Percentiles rank a stretch among this genome's conserved stretches.
phyloP scores from a whole-genome alignment of 2,329 filamentous ascomycete genomes.

The Trichoderma cornu-damae region DNA sequence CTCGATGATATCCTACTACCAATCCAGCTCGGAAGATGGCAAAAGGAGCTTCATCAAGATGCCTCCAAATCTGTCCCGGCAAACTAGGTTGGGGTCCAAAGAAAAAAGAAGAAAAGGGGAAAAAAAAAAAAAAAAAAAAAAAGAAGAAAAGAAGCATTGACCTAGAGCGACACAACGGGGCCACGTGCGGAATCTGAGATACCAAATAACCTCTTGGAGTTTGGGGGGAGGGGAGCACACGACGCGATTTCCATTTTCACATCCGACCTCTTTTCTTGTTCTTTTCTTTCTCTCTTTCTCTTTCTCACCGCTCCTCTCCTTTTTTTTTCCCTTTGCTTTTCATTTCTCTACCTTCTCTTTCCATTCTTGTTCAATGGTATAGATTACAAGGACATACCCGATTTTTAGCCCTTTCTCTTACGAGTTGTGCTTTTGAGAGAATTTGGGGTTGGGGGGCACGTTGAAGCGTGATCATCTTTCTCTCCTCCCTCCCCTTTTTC shows the following conservation, averaged over 20 bases:
- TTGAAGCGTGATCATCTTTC: not conserved
- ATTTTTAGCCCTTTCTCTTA: not conserved
- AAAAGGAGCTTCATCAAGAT: not conserved
- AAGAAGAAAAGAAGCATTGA: constrained; percentile 5
- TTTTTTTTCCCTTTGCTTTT: not conserved
- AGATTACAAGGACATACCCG: constrained; percentile 15
- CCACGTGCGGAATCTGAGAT: constrained; percentile 5
- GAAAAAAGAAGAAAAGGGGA: constrained; percentile 2
- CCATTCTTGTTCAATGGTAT: constrained; percentile 13
- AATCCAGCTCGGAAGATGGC: not conserved
- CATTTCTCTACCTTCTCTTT: not conserved
- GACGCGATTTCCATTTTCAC: constrained; percentile 4
- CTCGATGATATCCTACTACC: not conserved
- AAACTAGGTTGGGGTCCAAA: not conserved
- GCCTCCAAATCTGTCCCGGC: not conserved
- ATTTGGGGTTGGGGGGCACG: not conserved
- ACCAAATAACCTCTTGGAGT: constrained; percentile 14
- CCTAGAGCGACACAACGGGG: not conserved
- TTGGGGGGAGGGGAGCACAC: not conserved
- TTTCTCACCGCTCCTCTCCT: too few relatives aligned
- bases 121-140: too few relatives aligned
- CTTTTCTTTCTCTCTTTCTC: not conserved
- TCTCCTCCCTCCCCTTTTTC: not conserved
- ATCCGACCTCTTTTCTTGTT: not conserved
- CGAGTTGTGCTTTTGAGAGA: not conserved